Evolutionary conservation across 2,329 filamentous ascomycete genomes (phyloP).

Genomic region (Arachnomyces sp.): DNA sequence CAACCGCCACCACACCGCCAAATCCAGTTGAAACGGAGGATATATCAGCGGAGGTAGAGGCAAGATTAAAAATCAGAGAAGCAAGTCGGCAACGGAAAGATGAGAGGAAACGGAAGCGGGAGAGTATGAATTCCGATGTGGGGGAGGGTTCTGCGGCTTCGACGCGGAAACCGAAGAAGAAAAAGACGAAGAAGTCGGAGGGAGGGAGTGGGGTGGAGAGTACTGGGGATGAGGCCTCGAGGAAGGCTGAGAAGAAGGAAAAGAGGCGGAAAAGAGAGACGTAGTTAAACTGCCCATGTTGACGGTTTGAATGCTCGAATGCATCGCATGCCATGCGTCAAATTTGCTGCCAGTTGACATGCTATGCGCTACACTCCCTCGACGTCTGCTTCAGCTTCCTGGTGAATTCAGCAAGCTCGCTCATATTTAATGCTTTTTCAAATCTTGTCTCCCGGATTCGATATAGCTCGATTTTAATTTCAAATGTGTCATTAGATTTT

Average conservation of each 20-base stretch:
- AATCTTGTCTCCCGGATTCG: too few relatives aligned
- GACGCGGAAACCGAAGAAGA: slow-evolving; percentile 3
- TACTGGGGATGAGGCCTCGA: background rate
- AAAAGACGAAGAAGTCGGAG: slow-evolving; percentile 2
- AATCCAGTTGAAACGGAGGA: slow-evolving; percentile 31
- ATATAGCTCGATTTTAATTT: too few relatives aligned
- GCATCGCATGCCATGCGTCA: too few relatives aligned
- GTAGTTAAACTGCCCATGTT: too few relatives aligned
- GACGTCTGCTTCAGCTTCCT: too few relatives aligned
- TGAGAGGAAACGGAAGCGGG: slow-evolving; percentile 35
- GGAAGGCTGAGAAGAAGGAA: background rate
- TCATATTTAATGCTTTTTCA: too few relatives aligned
- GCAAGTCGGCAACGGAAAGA: slow-evolving; percentile 26
- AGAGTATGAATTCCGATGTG: slow-evolving; percentile 26
- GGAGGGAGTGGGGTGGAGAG: background rate
- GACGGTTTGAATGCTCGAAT: too few relatives aligned
- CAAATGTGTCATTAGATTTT: too few relatives aligned
- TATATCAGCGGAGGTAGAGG: slow-evolving; percentile 40
- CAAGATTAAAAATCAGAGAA: slow-evolving; percentile 36
- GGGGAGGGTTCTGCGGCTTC: slow-evolving; percentile 11
- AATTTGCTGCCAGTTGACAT: too few relatives aligned
- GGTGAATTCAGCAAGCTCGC: too few relatives aligned
- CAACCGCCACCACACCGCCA: background rate
- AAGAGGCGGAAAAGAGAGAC: slow-evolving; percentile 1
- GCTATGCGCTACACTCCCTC: too few relatives aligned